Evolutionary conservation across 2,329 filamentous ascomycete species (phyloP).

Genomic region (Orbilia quercus): DNA sequence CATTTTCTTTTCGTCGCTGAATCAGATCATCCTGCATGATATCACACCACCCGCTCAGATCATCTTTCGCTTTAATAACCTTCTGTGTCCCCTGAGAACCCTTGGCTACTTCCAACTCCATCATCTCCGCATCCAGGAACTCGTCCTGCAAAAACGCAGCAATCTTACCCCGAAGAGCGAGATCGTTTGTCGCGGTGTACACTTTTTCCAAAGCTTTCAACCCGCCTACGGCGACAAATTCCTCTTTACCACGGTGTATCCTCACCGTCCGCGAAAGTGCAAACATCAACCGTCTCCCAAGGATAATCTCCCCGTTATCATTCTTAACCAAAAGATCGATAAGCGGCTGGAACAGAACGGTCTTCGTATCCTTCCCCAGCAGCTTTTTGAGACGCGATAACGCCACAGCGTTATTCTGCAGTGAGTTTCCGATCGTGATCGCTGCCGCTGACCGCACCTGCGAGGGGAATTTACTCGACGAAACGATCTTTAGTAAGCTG

Average conservation of each 20-base stretch:
- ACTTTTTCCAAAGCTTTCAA: conserved; percentile 70
- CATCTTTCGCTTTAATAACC: conserved; percentile 21
- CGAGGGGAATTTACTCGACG: conserved; percentile 59
- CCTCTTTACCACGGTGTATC: conserved; percentile 67
- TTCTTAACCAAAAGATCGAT: conserved; percentile 45
- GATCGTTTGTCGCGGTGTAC: conserved; percentile 66
- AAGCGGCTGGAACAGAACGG: conserved; percentile 62
- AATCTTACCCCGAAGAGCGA: conserved; percentile 69
- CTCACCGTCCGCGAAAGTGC: conserved; percentile 71
- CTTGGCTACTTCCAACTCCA: conserved; percentile 59
- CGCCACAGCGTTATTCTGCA: conserved; percentile 75
- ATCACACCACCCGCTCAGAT: conserved; percentile 45
- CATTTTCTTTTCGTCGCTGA: conserved; percentile 6
- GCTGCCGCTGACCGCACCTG: conserved; percentile 67
- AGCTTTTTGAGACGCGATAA: conserved; percentile 62
- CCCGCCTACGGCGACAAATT: conserved; percentile 70
- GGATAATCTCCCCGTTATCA: conserved; percentile 56
- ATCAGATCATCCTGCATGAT: conserved; percentile 41
- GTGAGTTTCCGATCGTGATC: conserved; percentile 69
- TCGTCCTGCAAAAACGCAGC: conserved; percentile 72
- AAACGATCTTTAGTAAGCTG: conserved; percentile 70
- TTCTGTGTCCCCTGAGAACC: conserved; percentile 18
- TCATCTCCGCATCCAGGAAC: conserved; percentile 75
- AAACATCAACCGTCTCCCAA: conserved; percentile 58
- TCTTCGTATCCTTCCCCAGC: conserved; percentile 60